Conservation (phyloP, 2,329 filamentous ascomycete species). For the Microdochium bolleyi region DNA sequence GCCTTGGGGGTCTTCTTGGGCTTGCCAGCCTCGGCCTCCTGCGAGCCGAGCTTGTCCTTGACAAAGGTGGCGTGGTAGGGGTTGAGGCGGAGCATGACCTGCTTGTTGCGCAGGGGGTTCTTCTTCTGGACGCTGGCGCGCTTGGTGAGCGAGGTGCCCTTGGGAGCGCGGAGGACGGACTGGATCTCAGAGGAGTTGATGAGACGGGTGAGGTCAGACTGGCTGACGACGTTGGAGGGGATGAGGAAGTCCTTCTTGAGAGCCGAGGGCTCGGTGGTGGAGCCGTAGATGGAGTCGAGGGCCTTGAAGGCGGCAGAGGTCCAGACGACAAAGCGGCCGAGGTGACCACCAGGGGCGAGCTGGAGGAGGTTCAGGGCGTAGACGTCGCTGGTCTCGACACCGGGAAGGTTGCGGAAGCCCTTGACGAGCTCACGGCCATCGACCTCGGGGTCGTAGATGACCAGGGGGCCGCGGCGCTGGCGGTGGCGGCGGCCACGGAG, state of each 20-base stretch:
- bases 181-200: slow-evolving; percentile 99
- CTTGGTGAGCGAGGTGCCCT: slow-evolving; percentile 86
- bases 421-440: slow-evolving; percentile 91
- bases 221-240: slow-evolving; percentile 82
- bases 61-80: slow-evolving; percentile 89
- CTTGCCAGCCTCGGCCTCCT: slow-evolving; percentile 57
- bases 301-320: slow-evolving; percentile 94
- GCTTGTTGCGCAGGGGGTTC: slow-evolving; percentile 99
- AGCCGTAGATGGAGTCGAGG: slow-evolving; percentile 94
- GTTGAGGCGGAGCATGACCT: slow-evolving; percentile 97
- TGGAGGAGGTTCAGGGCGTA: slow-evolving; percentile 96
- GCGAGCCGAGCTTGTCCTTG: slow-evolving; percentile 74
- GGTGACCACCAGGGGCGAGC: slow-evolving; percentile 96
- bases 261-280: slow-evolving; percentile 78
- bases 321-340: slow-evolving; percentile 99
- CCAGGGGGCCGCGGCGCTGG: slow-evolving; percentile 94
- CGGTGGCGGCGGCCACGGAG: slow-evolving; percentile 91
- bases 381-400: slow-evolving; percentile 93
- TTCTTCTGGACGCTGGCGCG: slow-evolving; percentile 94
- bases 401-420: slow-evolving; percentile 98
- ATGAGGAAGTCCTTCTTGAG: slow-evolving; percentile 99
- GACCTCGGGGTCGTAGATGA: slow-evolving; percentile 93
- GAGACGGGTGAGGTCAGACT: slow-evolving; percentile 92
- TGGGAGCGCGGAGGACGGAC: slow-evolving; percentile 85
- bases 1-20: slow-evolving; percentile 29